These are phyloP conservation scores for Debaryomyces sp. DNA, from an alignment of 1,139 yeast genomes.

Conservation along the genomic window DNA sequence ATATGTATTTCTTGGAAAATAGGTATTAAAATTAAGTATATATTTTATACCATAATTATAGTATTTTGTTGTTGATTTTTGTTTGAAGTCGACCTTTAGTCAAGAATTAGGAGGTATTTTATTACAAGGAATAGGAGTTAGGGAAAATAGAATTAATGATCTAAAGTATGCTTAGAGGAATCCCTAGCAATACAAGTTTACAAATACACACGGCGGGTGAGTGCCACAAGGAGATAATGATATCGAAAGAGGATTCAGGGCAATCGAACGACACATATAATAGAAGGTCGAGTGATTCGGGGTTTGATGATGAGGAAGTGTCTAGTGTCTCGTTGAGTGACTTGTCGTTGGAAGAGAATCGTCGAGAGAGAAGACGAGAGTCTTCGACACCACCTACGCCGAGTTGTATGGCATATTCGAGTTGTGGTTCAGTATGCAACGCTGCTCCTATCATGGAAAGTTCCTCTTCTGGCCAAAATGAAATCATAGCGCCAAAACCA, in stretches of 20 bases:
- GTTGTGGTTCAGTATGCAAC: not conserved
- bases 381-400: slow-evolving; percentile 6
- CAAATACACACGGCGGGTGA: not conserved
- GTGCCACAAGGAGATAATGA: not conserved
- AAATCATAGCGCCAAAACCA: not conserved
- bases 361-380: not conserved
- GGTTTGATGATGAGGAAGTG: slow-evolving; percentile 5
- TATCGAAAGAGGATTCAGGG: not conserved
- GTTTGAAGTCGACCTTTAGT: not conserved
- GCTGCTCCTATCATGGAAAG: not conserved
- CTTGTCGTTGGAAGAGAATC: slow-evolving; percentile 5
- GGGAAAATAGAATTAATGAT: not conserved
- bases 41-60: not conserved
- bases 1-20: not conserved
- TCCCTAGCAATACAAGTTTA: not conserved
- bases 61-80: not conserved
- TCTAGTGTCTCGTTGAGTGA: slow-evolving; percentile 7
- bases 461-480: not conserved
- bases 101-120: not conserved
- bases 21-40: not conserved
- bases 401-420: slow-evolving; percentile 1
- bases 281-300: not conserved
- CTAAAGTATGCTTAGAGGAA: not conserved
- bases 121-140: not conserved
- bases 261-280: not conserved